Conservation (phyloP, 257 asterid species). For the Scutellaria galericulata region DNA sequence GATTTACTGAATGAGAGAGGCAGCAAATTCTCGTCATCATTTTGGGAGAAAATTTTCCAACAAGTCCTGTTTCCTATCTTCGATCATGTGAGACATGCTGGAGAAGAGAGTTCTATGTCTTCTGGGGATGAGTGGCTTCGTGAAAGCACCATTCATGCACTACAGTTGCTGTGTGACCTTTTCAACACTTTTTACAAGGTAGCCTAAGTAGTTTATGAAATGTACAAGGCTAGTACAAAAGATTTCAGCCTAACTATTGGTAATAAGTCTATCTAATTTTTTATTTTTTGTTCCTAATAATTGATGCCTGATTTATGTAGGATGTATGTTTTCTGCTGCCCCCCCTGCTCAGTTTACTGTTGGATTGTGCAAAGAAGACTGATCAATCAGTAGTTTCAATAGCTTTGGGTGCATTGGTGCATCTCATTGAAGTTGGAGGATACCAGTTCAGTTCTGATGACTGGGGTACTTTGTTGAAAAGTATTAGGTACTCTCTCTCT, state of each 20-base stretch:
- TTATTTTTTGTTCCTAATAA: conserved; percentile 21
- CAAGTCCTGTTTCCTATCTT: conserved; percentile 90
- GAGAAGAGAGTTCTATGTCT: conserved; percentile 58
- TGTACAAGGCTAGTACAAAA: background rate
- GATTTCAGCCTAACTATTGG: background rate
- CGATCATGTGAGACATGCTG: conserved; percentile 87
- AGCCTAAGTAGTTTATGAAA: conserved; percentile 33
- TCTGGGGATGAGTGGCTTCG: conserved; percentile 82
- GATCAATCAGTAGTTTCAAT: conserved; percentile 95
- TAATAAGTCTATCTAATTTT: background rate
- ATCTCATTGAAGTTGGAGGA: conserved; percentile 98
- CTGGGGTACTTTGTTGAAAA: conserved; percentile 91
- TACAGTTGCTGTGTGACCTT: conserved; percentile 92
- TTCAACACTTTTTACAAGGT: conserved; percentile 98
- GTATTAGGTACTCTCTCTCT: conserved; percentile 66
- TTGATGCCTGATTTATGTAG: conserved; percentile 49
- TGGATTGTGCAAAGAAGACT: conserved; percentile 93
- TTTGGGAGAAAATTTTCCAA: conserved; percentile 93
- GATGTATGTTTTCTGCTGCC: conserved; percentile 94
- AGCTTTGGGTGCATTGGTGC: conserved; percentile 96
- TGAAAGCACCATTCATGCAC: conserved; percentile 89
- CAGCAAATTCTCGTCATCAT: conserved; percentile 78
- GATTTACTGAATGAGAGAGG: conserved; percentile 97
- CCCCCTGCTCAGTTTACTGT: conserved; percentile 81
- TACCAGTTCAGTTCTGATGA: conserved; percentile 85